Base-by-base conservation (phyloP, 2,329 filamentous ascomycete species). In the Colletotrichum lupini region DNA sequence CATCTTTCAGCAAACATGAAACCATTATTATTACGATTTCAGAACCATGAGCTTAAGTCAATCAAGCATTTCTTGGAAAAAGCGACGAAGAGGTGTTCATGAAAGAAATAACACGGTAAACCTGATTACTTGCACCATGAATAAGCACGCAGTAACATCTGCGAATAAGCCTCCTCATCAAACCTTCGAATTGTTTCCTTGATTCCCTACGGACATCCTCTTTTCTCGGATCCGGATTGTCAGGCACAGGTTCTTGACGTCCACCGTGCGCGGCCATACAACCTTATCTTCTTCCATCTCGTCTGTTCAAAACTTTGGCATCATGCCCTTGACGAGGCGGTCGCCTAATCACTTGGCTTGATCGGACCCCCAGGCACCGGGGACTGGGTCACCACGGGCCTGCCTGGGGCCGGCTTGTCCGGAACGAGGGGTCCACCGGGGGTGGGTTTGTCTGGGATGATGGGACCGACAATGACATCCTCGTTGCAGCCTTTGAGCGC, bases 361-460 rank as follows among this genome's bases (percentile, higher is more conserved):
- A 65, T 63, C 59, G 69, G 64, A 68, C 74, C 70, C 35, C 68
- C 69, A 28, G 69, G 69, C 1, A 69, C 55, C 22, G 76, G 67
- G 1, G 53, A 59, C 42, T 73, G 67, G 28, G 78, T 67, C 58
- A 75, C 69, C n/a, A 81, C 74, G 22, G 77, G 71, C 2, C 79
- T 80, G 26, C 79, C 81, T 42, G 81, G 80, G 19, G 79, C 70
- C 37, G 77, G 76, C 4, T 76, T 76, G 8, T 78, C 76, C 5
- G 82, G 81, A 14, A 77, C 74, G 49, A 83, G 73, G 58, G 79
- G 77, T 1, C 79, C 81, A 37, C 80, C 80, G 9, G 81, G 79
- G 68, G 80, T 64, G 30, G 77, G 67, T 28, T 73, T 74, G 58
- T 75, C 77, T 22, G 78, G 78, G 9, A 76, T 72, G 57, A 78